A percentile compares a stretch with the other conserved stretches of the same genome.
These are phyloP conservation scores for Daedalea quercina DNA, from an alignment of 768 basidiomycete species.

Conservation along the genomic window DNA sequence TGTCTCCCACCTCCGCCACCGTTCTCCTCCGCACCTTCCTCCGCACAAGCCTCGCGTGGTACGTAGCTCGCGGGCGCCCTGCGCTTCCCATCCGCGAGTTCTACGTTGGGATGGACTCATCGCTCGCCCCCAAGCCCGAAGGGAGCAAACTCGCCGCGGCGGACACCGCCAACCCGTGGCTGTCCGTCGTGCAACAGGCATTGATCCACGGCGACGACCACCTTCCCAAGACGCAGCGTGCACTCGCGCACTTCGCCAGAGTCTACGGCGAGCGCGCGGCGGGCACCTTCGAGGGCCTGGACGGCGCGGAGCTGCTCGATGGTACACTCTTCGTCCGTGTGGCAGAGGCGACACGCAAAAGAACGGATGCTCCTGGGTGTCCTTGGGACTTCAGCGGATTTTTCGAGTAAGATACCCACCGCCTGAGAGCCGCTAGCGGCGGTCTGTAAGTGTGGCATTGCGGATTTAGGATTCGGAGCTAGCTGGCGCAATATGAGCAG, in stretches of 20 bases:
- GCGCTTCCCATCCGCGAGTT: conserved; percentile 33
- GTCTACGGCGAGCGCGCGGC: conserved; percentile 34
- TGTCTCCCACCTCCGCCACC: conserved; percentile 19
- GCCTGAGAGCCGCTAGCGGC: too few species aligned
- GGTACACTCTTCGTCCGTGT: conserved; percentile 55
- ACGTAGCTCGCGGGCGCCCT: conserved; percentile 40
- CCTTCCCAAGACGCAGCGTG: conserved; percentile 38
- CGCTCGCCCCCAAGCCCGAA: conserved; percentile 13
- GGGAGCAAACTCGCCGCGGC: conserved; percentile 24
- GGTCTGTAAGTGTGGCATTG: background rate
- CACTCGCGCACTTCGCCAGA: conserved; percentile 39
- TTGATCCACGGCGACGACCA: conserved; percentile 55
- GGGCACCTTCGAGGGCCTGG: conserved; percentile 23
- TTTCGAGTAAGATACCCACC: background rate
- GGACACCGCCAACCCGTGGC: conserved; percentile 48
- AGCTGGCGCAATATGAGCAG: too few species aligned
- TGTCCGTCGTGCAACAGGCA: conserved; percentile 41
- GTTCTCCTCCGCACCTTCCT: conserved; percentile 55
- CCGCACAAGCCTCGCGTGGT: conserved; percentile 28
- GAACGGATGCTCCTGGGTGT: background rate
- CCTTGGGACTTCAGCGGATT: background rate
- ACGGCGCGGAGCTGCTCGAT: conserved; percentile 45
- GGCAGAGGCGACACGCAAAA: conserved; percentile 30
- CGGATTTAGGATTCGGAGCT: too few species aligned
- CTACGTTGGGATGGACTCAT: conserved; percentile 7